Evolutionary conservation across 495 filamentous ascomycete species (phyloP).

Genomic region (Recurvomyces mirabilis): DNA sequence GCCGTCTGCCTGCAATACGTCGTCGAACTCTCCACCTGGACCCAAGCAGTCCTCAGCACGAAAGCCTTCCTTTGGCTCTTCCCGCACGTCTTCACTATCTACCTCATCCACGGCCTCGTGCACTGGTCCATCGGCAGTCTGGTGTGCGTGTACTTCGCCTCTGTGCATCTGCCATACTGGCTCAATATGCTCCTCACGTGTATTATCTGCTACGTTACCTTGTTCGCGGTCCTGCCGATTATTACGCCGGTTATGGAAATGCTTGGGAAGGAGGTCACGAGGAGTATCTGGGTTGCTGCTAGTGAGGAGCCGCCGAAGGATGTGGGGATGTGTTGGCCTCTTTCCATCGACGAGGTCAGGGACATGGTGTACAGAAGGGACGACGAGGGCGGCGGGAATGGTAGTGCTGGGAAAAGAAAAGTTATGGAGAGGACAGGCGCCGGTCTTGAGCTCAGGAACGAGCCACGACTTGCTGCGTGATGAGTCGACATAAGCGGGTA

Average conservation of each 20-base stretch:
- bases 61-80: slow-evolving; percentile 30
- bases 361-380: slow-evolving; percentile 7
- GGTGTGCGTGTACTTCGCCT: slow-evolving; percentile 17
- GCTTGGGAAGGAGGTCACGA: slow-evolving; percentile 18
- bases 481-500: no score
- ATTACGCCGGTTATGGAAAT: slow-evolving; percentile 17
- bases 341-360: slow-evolving; percentile 3
- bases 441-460: background rate
- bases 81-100: slow-evolving; percentile 38
- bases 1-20: slow-evolving; percentile 29
- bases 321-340: slow-evolving; percentile 11
- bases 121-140: slow-evolving; percentile 33
- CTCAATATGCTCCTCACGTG: slow-evolving; percentile 20
- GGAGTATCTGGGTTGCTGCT: slow-evolving; percentile 13
- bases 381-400: slow-evolving; percentile 3
- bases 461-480: no score
- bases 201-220: slow-evolving; percentile 9
- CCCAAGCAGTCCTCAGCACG: slow-evolving; percentile 29
- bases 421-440: background rate
- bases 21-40: slow-evolving; percentile 29
- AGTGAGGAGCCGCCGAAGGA: slow-evolving; percentile 8
- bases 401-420: background rate
- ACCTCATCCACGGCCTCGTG: slow-evolving; percentile 35
- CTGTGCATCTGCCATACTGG: slow-evolving; percentile 20
- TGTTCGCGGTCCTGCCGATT: slow-evolving; percentile 12